Evolutionary conservation across 768 basidiomycete species (phyloP), one percentile per base, ranked within the genome.

Genomic region (Collybia mongolica): DNA sequence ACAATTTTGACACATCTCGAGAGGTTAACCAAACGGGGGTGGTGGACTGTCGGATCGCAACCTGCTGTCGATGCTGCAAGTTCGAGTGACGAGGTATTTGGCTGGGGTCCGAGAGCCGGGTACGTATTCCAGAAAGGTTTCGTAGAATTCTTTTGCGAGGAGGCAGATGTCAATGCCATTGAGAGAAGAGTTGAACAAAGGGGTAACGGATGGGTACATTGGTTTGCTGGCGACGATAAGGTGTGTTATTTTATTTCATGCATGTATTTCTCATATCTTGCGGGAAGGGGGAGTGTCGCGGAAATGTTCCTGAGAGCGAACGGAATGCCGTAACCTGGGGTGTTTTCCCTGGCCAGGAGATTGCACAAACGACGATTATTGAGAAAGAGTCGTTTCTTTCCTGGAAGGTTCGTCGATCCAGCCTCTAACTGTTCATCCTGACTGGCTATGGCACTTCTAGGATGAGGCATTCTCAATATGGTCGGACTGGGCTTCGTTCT

Each of bases 321-420:
- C 81, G 90, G 49, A 98, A 98, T 66, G 95, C 94, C 0, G 97
- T 99, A 6, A 99, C 97, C 1, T 99, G 97, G 97, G 97, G 95
- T 49, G 87, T 98, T 5, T 99, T 99, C 66, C 92, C 94, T 0
- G 97, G 93, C 0, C 90, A 97, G 63, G 97, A 99, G 68, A 88
- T 99, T 40, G 82, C 87, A 1, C 96, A 98, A 61, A 91, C 96
- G 5, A 99, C 97, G 0, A 93, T 98, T 57, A 98, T 99, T 29
- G 97, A 98, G 63, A 82, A 82, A 44, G 88, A 93, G 62, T 96
- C 93, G 12, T 99, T 99, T 76, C 69, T 91, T 29, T 86, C 93
- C 0, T 99, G 97, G 97, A 98, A 95, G 87, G 96, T 94, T 40
- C 18, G 61, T 48, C 22, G 6, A 39, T 0, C 29, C 32, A 7